A percentile compares a stretch with the other conserved stretches of the same genome.
Conservation (phyloP, 2,329 filamentous ascomycete species). For the Aspergillus pseudonomiae region DNA sequence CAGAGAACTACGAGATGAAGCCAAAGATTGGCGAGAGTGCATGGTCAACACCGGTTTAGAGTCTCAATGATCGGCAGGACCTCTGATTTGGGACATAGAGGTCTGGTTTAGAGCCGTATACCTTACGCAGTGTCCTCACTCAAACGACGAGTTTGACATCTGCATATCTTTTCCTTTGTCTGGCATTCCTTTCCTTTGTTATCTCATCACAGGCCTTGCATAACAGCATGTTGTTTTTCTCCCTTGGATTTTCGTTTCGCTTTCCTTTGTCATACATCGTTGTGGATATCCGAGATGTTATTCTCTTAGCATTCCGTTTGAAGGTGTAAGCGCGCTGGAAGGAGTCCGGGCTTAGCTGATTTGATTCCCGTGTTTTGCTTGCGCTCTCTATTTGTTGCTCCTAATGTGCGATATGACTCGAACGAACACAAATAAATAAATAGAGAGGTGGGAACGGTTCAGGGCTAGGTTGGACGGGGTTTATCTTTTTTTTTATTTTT, state of each 20-base stretch:
- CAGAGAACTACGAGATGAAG: constrained; percentile 67
- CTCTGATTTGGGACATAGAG: constrained; percentile 20
- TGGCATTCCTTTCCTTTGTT: constrained; percentile 21
- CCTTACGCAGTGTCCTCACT: constrained; percentile 6
- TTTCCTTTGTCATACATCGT: constrained; percentile 21
- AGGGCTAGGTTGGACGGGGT: constrained; percentile 26
- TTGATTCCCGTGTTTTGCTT: constrained; percentile 19
- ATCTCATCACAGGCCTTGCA: constrained; percentile 22
- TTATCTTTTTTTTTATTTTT: neutral
- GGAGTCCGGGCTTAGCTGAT: constrained; percentile 29
- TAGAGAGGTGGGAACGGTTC: constrained; percentile 29
- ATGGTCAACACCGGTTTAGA: constrained; percentile 42
- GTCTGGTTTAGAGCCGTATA: neutral
- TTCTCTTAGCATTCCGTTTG: constrained; percentile 26
- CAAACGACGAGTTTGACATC: neutral
- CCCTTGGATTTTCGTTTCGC: constrained; percentile 3
- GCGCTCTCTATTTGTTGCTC: constrained; percentile 14
- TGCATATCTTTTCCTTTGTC: constrained; percentile 4
- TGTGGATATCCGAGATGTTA: constrained; percentile 23
- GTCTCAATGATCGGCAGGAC: constrained; percentile 13
- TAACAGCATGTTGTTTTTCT: constrained; percentile 18
- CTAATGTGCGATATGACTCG: constrained; percentile 27
- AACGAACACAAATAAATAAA: constrained; percentile 28
- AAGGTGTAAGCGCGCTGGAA: constrained; percentile 25
- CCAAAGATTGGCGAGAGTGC: constrained; percentile 44